Evolutionary conservation across 495 filamentous ascomycete genomes (phyloP).

Genomic region (Glonium stellatum): DNA sequence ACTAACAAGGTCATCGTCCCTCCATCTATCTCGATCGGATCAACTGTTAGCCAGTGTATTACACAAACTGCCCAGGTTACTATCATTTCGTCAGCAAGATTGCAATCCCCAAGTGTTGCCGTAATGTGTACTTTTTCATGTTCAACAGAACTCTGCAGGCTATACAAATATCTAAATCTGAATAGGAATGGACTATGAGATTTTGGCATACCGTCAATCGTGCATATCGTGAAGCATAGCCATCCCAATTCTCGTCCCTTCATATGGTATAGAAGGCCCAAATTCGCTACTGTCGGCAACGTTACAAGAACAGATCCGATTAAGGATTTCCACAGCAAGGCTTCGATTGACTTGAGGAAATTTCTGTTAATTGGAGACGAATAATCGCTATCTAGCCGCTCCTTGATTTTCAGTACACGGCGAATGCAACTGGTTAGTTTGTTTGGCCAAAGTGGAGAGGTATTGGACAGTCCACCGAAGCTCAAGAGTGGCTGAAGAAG

Average conservation of each 20-base stretch:
- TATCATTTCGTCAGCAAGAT: constrained; percentile 15
- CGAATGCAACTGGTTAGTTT: constrained; percentile 5
- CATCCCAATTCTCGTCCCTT: constrained; percentile 34
- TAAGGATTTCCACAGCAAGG: constrained; percentile 26
- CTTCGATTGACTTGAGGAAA: constrained; percentile 21
- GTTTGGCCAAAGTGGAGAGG: not conserved
- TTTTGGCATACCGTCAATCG: constrained; percentile 33
- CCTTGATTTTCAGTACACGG: constrained; percentile 9
- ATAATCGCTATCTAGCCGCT: not conserved
- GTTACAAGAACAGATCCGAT: constrained; percentile 30
- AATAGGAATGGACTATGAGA: not conserved
- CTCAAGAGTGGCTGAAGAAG: constrained; percentile 25
- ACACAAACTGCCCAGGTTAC: constrained; percentile 33
- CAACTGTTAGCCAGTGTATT: constrained; percentile 33
- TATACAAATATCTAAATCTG: not conserved
- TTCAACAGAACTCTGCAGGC: not conserved
- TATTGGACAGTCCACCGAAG: constrained; percentile 5
- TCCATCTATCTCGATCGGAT: constrained; percentile 24
- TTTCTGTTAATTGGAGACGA: constrained; percentile 7
- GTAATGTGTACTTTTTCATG: too few species aligned
- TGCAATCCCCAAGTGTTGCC: not conserved
- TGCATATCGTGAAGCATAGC: constrained; percentile 37
- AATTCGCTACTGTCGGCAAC: constrained; percentile 34
- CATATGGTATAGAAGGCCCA: constrained; percentile 26
- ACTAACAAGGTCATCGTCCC: constrained; percentile 6